These are phyloP conservation scores for Aquilaria yunnanensis DNA, from an alignment of 345 rosid species.

Conservation along the genomic window DNA sequence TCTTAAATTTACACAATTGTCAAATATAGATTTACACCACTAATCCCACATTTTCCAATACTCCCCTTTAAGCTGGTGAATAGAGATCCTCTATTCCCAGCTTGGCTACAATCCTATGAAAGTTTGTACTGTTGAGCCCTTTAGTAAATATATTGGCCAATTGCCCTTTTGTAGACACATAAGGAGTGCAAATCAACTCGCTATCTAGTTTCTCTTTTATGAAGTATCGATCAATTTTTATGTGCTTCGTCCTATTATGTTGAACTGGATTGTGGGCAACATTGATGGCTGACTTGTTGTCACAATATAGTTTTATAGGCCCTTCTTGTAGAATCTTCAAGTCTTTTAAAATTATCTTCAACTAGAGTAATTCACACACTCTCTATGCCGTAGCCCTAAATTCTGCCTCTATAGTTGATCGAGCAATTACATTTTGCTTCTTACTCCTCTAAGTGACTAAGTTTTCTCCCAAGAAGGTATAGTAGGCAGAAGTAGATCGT, in stretches of 20 bases:
- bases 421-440: too few relatives aligned
- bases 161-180: not conserved
- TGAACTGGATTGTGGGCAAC: not conserved
- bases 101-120: not conserved
- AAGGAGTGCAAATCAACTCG: not conserved
- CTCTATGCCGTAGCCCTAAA: too few relatives aligned
- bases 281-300: not conserved
- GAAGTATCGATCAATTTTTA: too few relatives aligned
- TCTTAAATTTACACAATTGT: too few relatives aligned
- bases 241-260: too few relatives aligned
- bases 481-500: not conserved
- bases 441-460: not conserved
- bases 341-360: too few relatives aligned
- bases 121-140: not conserved
- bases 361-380: too few relatives aligned
- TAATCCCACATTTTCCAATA: not conserved
- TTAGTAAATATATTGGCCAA: not conserved
- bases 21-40: too few relatives aligned
- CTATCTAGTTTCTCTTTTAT: not conserved
- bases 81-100: not conserved
- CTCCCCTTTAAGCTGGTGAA: slow-evolving; percentile 6
- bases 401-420: too few relatives aligned
- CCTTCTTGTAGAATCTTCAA: too few relatives aligned
- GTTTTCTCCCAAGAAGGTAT: not conserved
- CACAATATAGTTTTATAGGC: not conserved